Base-by-base conservation (phyloP, 2,329 filamentous ascomycete genomes). In the Akanthomyces uredinophilus region DNA sequence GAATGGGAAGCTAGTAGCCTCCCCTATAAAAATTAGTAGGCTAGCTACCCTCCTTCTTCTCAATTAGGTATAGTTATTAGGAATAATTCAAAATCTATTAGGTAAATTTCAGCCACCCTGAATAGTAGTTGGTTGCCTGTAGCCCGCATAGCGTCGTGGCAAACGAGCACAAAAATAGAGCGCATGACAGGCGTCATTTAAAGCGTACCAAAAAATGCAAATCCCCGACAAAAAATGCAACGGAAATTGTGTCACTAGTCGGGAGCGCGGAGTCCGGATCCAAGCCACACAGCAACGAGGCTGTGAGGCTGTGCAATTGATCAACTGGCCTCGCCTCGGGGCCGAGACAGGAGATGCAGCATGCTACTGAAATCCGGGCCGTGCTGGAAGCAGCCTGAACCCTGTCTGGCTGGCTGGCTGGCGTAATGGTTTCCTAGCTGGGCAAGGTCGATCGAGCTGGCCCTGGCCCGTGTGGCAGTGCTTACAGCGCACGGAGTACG, bases 391-490 rank as follows among this genome's bases (percentile, higher is more conserved):
- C 47, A 35, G 10, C 41, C 43, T 49, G 43, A 50, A 39, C 55
- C 55, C 44, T 39, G 55, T 6, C 22, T 27, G 20, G 29, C 46
- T 39, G 55, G 16, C 22, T 10, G 7, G 20, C 46, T 46, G 47
- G 44, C 56, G 56, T 22, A 51, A 60, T 29, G 56, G 35, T 51
- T 60, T 44, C 56, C 56, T 16, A 50, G 22, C 24, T 44, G 18
- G 47, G 56, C 20, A 16, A 51, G 29, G 43, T 8, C 35, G 11
- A 59, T 37, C 41, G 20, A 50, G n/a, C 37, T 39, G 37, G 37
- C 32, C 10, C 32, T 35, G 10, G 32, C 10, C 32, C 32, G 27
- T 4, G 27, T 35, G 32, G 32, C 32, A 10, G 32, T 35, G 32
- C 32, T 29, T 4, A 29, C 27, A 29, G 27, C 4, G 27, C 27